phyloP scores from a whole-genome alignment of 768 basidiomycete genomes.

The Boletellus emodensis region DNA sequence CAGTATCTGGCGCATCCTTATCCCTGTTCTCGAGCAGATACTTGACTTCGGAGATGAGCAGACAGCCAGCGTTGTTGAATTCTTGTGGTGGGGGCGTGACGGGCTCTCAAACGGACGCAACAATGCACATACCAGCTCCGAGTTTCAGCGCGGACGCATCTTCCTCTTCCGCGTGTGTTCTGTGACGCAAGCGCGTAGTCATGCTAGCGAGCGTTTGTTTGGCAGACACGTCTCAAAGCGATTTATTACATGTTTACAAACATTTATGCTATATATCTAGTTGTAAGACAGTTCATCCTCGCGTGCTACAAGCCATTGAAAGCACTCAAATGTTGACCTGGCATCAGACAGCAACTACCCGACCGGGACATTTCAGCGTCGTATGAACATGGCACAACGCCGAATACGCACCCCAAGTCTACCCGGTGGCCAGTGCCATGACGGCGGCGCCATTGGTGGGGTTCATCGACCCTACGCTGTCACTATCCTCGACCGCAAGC shows the following conservation, averaged over 20 bases:
- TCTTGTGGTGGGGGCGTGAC: constrained; percentile 39
- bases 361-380: constrained; percentile 1
- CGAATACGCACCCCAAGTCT: constrained; percentile 18
- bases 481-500: constrained; percentile 34
- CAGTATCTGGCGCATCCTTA: constrained; percentile 83
- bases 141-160: constrained; percentile 84
- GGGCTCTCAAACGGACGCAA: neutral
- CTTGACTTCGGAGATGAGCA: constrained; percentile 90
- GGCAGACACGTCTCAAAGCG: constrained; percentile 22
- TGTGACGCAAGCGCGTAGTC: constrained; percentile 58
- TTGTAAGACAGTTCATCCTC: constrained; percentile 22
- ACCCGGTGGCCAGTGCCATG: constrained; percentile 27
- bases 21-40: constrained; percentile 84
- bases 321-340: constrained; percentile 29
- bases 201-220: constrained; percentile 45
- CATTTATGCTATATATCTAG: constrained; percentile 36
- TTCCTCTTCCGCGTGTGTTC: constrained; percentile 70
- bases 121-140: constrained; percentile 51
- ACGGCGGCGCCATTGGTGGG: constrained; percentile 11
- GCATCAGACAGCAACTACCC: constrained; percentile 18
- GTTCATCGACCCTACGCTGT: constrained; percentile 8
- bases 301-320: constrained; percentile 23
- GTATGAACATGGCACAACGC: neutral
- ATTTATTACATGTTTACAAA: constrained; percentile 36
- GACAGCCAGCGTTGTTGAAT: constrained; percentile 88